Evolutionary conservation across 2,329 filamentous ascomycete genomes (phyloP).

Genomic region (Ceratocystis albifundus): DNA sequence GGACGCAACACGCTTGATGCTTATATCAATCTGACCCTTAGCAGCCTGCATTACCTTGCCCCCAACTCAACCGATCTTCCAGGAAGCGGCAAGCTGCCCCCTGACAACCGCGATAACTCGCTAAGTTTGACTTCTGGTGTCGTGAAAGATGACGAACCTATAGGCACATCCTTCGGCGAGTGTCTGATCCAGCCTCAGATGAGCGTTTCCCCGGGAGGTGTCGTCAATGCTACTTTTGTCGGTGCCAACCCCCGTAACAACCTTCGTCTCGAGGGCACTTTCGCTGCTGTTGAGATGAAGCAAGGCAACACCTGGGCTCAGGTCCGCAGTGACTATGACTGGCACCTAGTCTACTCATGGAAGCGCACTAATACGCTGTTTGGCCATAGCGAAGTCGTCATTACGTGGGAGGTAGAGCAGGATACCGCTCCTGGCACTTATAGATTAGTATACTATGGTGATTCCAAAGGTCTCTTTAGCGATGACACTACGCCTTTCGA

Average conservation of each 20-base stretch:
- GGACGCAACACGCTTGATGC: slow-evolving; percentile 75
- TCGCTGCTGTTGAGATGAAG: slow-evolving; percentile 55
- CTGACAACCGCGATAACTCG: slow-evolving; percentile 63
- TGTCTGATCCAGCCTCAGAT: slow-evolving; percentile 43
- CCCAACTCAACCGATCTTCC: slow-evolving; percentile 33
- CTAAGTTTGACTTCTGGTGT: slow-evolving; percentile 71
- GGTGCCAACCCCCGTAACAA: slow-evolving; percentile 86
- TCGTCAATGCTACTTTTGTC: slow-evolving; percentile 57
- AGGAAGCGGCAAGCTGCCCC: slow-evolving; percentile 48
- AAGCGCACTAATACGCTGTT: slow-evolving; percentile 55
- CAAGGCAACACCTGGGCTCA: slow-evolving; percentile 43
- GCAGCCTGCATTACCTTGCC: slow-evolving; percentile 55
- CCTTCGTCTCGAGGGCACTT: slow-evolving; percentile 64
- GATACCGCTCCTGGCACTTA: slow-evolving; percentile 55
- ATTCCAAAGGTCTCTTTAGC: slow-evolving; percentile 52
- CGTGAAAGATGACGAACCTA: slow-evolving; percentile 54
- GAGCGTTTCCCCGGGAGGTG: slow-evolving; percentile 39
- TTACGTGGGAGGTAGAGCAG: slow-evolving; percentile 56
- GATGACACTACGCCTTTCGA: slow-evolving; percentile 57
- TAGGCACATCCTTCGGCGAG: slow-evolving; percentile 59
- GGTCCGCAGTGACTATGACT: slow-evolving; percentile 67
- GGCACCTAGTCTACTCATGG: slow-evolving; percentile 74
- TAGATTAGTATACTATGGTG: slow-evolving; percentile 71
- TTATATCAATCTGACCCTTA: slow-evolving; percentile 69
- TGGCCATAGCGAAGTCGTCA: slow-evolving; percentile 61